Conservation (phyloP, 371 early-diverging fungal species). For the Sporodiniella umbellata region DNA sequence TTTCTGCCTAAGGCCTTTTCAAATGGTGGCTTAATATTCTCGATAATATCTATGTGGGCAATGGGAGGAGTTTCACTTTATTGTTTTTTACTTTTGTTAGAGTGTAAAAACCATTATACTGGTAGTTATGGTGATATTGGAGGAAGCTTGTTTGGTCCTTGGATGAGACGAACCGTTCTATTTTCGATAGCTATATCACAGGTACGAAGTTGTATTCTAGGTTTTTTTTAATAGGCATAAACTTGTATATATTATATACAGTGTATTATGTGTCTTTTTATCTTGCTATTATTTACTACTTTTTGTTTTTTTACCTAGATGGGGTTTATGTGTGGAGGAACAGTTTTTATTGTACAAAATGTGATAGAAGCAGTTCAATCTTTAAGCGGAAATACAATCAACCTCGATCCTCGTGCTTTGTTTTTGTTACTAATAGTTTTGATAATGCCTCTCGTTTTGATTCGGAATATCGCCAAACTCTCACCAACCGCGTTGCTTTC, state of each 20-base stretch:
- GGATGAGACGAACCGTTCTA: conserved; percentile 75
- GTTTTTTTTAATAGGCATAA: no score
- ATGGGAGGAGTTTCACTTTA: conserved; percentile 67
- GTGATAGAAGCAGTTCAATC: conserved; percentile 65
- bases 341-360: conserved; percentile 83
- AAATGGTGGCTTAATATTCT: conserved; percentile 75
- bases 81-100: conserved; percentile 64
- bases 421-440: conserved; percentile 22
- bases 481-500: conserved; percentile 83
- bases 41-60: conserved; percentile 57
- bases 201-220: no score
- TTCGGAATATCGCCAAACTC: conserved; percentile 84
- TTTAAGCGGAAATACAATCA: conserved; percentile 52
- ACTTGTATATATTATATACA: no score
- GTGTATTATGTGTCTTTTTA: not conserved
- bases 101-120: conserved; percentile 60
- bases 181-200: conserved; percentile 83
- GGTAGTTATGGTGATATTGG: conserved; percentile 95
- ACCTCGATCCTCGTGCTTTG: conserved; percentile 24
- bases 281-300: not conserved
- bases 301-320: conserved; percentile 35
- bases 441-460: conserved; percentile 72
- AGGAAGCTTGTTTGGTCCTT: conserved; percentile 72
- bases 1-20: conserved; percentile 80
- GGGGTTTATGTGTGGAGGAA: conserved; percentile 88